phyloP scores from a whole-genome alignment of 495 filamentous ascomycete species.

The Articulospora tetracladia region DNA sequence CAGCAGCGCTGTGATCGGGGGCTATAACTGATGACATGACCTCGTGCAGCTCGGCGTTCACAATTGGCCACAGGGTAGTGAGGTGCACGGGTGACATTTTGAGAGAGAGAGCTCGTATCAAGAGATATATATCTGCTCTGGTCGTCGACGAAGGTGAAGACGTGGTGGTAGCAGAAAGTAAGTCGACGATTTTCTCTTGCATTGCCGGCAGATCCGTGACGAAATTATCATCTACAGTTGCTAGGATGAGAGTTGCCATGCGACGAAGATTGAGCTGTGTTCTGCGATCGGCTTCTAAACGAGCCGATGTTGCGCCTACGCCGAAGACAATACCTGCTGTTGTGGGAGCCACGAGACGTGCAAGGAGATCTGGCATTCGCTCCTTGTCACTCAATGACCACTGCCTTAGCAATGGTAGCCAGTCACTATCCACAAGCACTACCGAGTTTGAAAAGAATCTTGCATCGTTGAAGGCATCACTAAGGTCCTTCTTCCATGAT shows the following conservation, averaged over 20 bases:
- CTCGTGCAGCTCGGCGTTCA: conserved; percentile 81
- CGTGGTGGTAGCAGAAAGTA: conserved; percentile 78
- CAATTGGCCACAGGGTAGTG: conserved; percentile 80
- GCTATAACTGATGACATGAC: conserved; percentile 75
- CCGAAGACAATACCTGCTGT: conserved; percentile 98
- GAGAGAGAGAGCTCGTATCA: conserved; percentile 76
- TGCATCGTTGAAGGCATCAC: conserved; percentile 86
- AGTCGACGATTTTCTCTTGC: conserved; percentile 80
- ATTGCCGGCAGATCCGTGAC: conserved; percentile 67
- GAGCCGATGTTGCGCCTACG: conserved; percentile 90
- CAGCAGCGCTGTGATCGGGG: conserved; percentile 52
- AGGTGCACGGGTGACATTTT: conserved; percentile 73
- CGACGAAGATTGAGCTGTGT: conserved; percentile 88
- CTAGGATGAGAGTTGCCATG: conserved; percentile 71
- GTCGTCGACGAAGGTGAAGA: conserved; percentile 91
- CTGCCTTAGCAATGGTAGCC: conserved; percentile 80
- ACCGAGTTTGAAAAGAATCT: conserved; percentile 71
- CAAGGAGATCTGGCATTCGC: conserved; percentile 74
- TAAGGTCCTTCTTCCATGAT: conserved; percentile 87
- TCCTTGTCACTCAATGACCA: conserved; percentile 86
- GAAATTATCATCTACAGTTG: conserved; percentile 71
- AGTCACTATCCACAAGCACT: conserved; percentile 61
- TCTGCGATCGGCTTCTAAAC: conserved; percentile 88
- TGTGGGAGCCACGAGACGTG: conserved; percentile 75
- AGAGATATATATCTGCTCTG: conserved; percentile 83